These are phyloP conservation scores for Flaveria brownii DNA, from an alignment of 129 eudicot genomes.

Conservation along the genomic window DNA sequence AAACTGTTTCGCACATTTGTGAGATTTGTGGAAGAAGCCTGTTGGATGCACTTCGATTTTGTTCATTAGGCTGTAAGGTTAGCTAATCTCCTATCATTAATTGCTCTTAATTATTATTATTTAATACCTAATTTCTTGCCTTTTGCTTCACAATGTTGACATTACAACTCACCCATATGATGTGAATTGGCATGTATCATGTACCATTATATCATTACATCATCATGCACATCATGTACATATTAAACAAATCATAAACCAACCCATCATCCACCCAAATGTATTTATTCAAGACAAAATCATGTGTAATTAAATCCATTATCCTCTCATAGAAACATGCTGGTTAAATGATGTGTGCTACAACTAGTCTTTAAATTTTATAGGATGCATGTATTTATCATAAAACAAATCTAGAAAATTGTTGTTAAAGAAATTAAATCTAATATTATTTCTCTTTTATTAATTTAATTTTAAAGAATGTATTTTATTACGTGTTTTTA, in stretches of 20 bases:
- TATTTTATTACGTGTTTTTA: neutral
- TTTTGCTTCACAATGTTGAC: conserved; percentile 34
- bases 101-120: conserved; percentile 1
- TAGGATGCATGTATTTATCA: no score
- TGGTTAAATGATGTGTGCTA: no score
- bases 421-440: no score
- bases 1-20: conserved; percentile 89
- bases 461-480: no score
- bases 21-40: conserved; percentile 88
- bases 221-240: conserved; percentile 38
- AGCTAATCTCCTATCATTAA: conserved; percentile 24
- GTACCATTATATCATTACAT: conserved; percentile 29
- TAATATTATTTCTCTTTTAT: no score
- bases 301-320: no score
- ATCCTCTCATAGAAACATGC: no score
- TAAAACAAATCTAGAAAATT: no score
- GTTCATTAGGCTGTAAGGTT: conserved; percentile 98
- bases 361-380: no score
- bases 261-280: conserved; percentile 36
- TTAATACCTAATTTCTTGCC: conserved; percentile 26
- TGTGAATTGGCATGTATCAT: conserved; percentile 39
- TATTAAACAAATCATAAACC: conserved; percentile 25
- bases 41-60: conserved; percentile 88
- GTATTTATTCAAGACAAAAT: neutral
- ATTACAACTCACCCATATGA: conserved; percentile 42